Evolutionary conservation across 371 early-diverging fungal genomes (phyloP).

Genomic region (Mucor irregularis): DNA sequence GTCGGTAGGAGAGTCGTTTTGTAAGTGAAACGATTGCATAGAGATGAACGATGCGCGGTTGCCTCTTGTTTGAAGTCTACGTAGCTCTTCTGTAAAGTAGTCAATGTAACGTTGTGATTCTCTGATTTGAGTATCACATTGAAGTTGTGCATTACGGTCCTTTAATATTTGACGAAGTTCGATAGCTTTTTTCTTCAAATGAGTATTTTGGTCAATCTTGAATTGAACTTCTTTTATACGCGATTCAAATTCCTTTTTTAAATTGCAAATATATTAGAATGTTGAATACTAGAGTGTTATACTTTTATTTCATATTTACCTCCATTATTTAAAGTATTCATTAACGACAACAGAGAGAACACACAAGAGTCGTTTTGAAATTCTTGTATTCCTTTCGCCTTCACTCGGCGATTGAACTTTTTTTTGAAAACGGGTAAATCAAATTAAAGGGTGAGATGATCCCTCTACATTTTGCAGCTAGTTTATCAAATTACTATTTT

Average conservation of each 20-base stretch:
- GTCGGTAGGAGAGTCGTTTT: background rate
- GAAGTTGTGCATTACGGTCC: constrained; percentile 65
- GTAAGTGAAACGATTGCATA: background rate
- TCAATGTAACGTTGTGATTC: constrained; percentile 81
- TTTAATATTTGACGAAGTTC: constrained; percentile 61
- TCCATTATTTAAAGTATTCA: no score
- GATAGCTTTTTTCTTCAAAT: constrained; percentile 67
- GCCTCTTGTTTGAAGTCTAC: constrained; percentile 26
- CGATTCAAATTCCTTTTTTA: constrained; percentile 17
- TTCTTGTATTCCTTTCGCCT: no score
- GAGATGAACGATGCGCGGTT: constrained; percentile 18
- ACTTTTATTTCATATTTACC: background rate
- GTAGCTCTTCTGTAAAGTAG: constrained; percentile 72
- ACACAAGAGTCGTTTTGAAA: no score
- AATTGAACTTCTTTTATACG: constrained; percentile 50
- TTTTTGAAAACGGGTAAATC: no score
- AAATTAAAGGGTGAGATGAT: no score
- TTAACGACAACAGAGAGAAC: no score
- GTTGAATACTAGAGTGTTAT: background rate
- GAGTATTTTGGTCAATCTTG: constrained; percentile 65
- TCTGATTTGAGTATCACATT: constrained; percentile 74
- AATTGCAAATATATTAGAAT: background rate
- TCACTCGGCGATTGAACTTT: no score
- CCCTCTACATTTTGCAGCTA: no score
- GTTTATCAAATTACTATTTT: no score